Evolutionary conservation across 192 early-diverging fungal species (phyloP), one percentile per base, ranked within the genome.

Genomic region (Paraglomus brasilianum): DNA sequence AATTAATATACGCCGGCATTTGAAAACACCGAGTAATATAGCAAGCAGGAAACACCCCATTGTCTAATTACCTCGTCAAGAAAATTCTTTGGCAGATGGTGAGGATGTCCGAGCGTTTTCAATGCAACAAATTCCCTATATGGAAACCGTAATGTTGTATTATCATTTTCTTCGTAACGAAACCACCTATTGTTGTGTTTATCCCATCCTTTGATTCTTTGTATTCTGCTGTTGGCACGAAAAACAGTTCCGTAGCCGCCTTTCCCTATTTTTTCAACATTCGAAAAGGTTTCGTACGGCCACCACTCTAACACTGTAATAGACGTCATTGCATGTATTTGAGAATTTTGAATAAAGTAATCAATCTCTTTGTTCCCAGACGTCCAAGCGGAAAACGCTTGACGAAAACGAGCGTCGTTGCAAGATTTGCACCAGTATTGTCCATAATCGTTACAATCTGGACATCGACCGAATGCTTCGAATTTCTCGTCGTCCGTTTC

Each of bases 71-170:
- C 57, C 30, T 59, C 39, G 13, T 59, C n/a, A 17, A 59, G 57
- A 30, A 59, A 59, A 39, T 30, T 39, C 57, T 19, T 59, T 36
- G 57, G 41, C 30, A 40, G 57, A 40, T 24, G 41, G n/a, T n/a
- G n/a, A n/a, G n/a, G n/a, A n/a, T n/a, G n/a, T 59, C n/a, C 57
- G 57, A 59, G 8, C 41, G 57, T 59, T 59, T 59, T 59, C 30
- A 59, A 59, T 59, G 57, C 57, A 39, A 59, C 57, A 59, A 40
- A 36, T 59, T 59, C 57, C n/a, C 41, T n/a, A 41, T 39, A n/a
- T 14, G 2, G 0, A 52, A 14, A 52, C n/a, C n/a, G n/a, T n/a
- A n/a, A n/a, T n/a, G n/a, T n/a, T n/a, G n/a, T n/a, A n/a, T n/a
- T n/a, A 8, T n/a, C 24, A 7, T 24, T 24, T 14, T 52, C 8